Evolutionary conservation across 495 filamentous ascomycete genomes (phyloP), one percentile per base, ranked within the genome.

Genomic region (Penicillium crystallinum): DNA sequence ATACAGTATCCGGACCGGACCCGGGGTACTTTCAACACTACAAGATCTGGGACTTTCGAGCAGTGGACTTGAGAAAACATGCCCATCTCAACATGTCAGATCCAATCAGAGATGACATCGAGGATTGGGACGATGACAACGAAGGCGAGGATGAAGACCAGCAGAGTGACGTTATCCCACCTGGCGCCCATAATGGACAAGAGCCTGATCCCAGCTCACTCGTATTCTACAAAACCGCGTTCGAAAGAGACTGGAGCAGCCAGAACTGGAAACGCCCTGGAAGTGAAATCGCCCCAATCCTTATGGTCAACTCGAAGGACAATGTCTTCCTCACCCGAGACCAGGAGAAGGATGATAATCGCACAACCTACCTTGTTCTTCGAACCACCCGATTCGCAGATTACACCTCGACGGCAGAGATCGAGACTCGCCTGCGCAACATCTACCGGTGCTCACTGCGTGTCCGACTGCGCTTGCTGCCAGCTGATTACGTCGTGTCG

Each of bases 11-110:
- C 0, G 71, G 69, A 4, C 57, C 63, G 0, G 64, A 72, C 4
- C 68, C 64, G 10, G 70, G 74, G 8, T 86, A 81, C 69, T 88
- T 86, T 63, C 74, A 73, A 18, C 71, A 80, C 58, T 82, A 88
- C 70, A 75, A 75, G 31, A 81, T 88, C 64, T 85, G 77, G 70
- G 86, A 90, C 69, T 90, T 84, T 62, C 81, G 85, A 18, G 41
- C 63, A 15, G 60, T 70, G 15, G 55, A 67, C n/a, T 55, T 70
- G 27, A 59, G 21, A 3, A 45, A 31, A 27, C 27, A 49, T 27
- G 33, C 35, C 46, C 29, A 55, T 45, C 18, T 46, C n/a, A 31
- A 48, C 35, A 41, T 40, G 15, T 34, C 52, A 61, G 37, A 77
- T 65, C 1, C 50, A 37, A 21, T 56, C 56, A n/a, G 70, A 69